These are phyloP conservation scores for Mycena sp. DNA, from an alignment of 1,284 basidiomycete species.

Conservation along the genomic window DNA sequence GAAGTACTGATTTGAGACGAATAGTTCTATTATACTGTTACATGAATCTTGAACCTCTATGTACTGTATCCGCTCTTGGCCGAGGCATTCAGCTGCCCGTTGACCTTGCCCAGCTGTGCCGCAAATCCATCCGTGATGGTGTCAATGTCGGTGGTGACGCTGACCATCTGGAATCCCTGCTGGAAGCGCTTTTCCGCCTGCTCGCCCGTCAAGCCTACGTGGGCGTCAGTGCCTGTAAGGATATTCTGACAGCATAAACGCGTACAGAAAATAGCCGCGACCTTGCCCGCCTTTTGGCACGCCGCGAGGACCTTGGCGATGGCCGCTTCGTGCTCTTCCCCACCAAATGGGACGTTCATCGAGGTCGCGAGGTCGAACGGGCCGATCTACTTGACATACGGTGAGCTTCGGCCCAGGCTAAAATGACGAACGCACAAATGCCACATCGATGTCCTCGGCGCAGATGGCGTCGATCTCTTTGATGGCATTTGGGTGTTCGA, in stretches of 20 bases:
- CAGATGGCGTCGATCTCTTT: slow-evolving; percentile 34
- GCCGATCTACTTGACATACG: slow-evolving; percentile 29
- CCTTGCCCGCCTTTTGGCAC: slow-evolving; percentile 33
- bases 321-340: slow-evolving; percentile 38
- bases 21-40: too few species aligned
- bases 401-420: not conserved
- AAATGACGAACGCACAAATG: slow-evolving; percentile 28
- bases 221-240: too few species aligned
- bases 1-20: too few species aligned
- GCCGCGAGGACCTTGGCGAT: slow-evolving; percentile 35
- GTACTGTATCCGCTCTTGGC: not conserved
- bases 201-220: slow-evolving; percentile 38
- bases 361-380: slow-evolving; percentile 40
- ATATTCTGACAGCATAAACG: too few species aligned
- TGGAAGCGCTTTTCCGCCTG: slow-evolving; percentile 39
- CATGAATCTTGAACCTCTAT: too few species aligned
- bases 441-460: slow-evolving; percentile 35
- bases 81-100: not conserved
- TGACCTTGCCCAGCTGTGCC: slow-evolving; percentile 3
- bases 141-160: slow-evolving; percentile 42
- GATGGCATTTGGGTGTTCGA: slow-evolving; percentile 38
- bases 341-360: slow-evolving; percentile 38
- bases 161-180: slow-evolving; percentile 43
- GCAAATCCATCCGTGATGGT: slow-evolving; percentile 34
- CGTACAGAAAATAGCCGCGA: slow-evolving; percentile 41